Evolutionary conservation across 345 rosid genomes (phyloP).

Genomic region (Brassica incana): DNA sequence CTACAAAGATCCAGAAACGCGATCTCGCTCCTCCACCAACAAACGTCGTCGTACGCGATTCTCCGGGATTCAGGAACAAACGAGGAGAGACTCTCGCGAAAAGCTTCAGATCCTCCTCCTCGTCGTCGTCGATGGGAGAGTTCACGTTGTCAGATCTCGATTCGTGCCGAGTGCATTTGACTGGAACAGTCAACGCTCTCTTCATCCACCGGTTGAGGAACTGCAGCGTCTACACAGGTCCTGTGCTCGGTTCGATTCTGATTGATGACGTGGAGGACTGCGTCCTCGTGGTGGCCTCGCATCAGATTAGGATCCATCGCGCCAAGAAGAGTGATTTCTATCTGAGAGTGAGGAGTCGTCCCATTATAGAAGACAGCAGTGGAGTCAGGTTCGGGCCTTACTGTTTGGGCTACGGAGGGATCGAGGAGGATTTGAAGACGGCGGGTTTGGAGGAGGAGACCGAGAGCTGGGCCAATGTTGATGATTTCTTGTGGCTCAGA

Average conservation of each 20-base stretch:
- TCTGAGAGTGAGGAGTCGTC: constrained; percentile 82
- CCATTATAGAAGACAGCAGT: constrained; percentile 74
- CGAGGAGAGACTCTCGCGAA: constrained; percentile 47
- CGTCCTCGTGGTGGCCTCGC: constrained; percentile 68
- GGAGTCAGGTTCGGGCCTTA: constrained; percentile 56
- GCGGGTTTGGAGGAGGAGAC: constrained; percentile 70
- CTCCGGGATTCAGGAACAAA: constrained; percentile 67
- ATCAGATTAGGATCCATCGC: constrained; percentile 80
- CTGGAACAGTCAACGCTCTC: not conserved
- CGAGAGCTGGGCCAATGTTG: constrained; percentile 68
- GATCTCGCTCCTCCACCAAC: constrained; percentile 7
- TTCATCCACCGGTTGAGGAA: not conserved
- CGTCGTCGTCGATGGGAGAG: constrained; percentile 59
- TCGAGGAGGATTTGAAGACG: constrained; percentile 60
- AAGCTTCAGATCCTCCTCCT: constrained; percentile 47
- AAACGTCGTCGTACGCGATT: constrained; percentile 42
- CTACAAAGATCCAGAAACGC: constrained; percentile 33
- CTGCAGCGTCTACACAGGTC: not conserved
- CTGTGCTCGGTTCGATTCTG: constrained; percentile 49
- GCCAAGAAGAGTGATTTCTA: constrained; percentile 68
- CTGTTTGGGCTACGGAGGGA: constrained; percentile 49
- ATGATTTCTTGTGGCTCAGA: constrained; percentile 90
- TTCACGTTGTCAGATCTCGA: constrained; percentile 68
- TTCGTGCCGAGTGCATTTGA: constrained; percentile 45
- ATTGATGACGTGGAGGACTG: constrained; percentile 74